Conservation (phyloP, 31 red algal species). For the Asparagopsis taxiformis region DNA sequence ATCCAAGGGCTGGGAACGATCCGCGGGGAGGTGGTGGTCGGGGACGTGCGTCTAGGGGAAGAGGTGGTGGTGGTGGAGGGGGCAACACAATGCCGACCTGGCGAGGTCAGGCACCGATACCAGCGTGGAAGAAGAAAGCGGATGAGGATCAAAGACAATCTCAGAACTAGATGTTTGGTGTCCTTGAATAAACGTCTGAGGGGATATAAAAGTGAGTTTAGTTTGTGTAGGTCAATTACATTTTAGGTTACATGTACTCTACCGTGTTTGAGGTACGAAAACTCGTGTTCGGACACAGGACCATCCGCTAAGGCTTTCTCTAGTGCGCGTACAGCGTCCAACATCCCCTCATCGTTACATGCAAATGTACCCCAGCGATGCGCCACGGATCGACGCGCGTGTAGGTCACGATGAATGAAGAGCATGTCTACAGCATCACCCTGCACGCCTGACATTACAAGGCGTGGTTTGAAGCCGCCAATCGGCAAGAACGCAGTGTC, state of each 20-base stretch:
- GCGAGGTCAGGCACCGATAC: slow-evolving; percentile 52
- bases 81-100: slow-evolving; percentile 22
- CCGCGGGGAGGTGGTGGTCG: slow-evolving; percentile 8
- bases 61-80: slow-evolving; percentile 1
- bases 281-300: slow-evolving; percentile 49
- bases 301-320: slow-evolving; percentile 21
- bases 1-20: background rate
- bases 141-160: slow-evolving; percentile 26
- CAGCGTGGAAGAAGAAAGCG: slow-evolving; percentile 46
- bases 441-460: slow-evolving; percentile 43
- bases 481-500: slow-evolving; percentile 65
- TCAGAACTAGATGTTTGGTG: too few species aligned
- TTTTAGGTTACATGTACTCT: slow-evolving; percentile 48
- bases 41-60: background rate
- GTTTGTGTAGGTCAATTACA: too few species aligned
- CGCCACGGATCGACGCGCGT: slow-evolving; percentile 17
- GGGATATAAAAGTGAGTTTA: too few species aligned
- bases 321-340: slow-evolving; percentile 39
- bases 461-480: slow-evolving; percentile 47
- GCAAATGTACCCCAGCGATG: slow-evolving; percentile 69
- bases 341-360: slow-evolving; percentile 54
- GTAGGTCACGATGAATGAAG: slow-evolving; percentile 42
- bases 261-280: slow-evolving; percentile 50
- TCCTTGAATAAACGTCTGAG: too few species aligned
- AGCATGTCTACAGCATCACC: slow-evolving; percentile 65